Conservation (phyloP, 331 rosid species). For the Dryas integrifolia region DNA sequence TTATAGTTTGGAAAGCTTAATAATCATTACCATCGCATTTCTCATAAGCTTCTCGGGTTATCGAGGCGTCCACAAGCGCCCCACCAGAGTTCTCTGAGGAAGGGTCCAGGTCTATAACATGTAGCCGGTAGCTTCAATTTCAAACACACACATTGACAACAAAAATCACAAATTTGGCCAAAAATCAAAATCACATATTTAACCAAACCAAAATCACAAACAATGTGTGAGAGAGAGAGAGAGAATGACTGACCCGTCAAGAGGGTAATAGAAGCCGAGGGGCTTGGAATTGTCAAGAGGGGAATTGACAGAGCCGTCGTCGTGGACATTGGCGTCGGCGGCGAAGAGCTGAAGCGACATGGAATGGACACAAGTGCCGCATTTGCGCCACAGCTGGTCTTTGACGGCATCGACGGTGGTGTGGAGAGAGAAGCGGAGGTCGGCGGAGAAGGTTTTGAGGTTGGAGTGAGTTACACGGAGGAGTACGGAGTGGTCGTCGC, state of each 20-base stretch:
- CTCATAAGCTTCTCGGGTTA: constrained; percentile 77
- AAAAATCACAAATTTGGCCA: neutral
- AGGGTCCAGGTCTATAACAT: constrained; percentile 79
- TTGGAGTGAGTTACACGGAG: constrained; percentile 68
- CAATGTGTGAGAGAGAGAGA: neutral
- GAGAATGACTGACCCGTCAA: constrained; percentile 49
- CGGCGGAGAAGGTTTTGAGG: constrained; percentile 61
- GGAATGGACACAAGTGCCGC: constrained; percentile 75
- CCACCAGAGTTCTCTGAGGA: constrained; percentile 87
- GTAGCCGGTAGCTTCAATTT: constrained; percentile 59
- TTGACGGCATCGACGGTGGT: constrained; percentile 64
- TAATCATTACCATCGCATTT: constrained; percentile 56
- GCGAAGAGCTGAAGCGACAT: constrained; percentile 77
- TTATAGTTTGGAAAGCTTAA: constrained; percentile 3
- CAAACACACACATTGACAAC: neutral
- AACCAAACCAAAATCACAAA: neutral
- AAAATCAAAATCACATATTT: neutral
- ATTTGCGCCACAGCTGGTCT: constrained; percentile 82
- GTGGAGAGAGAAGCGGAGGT: constrained; percentile 70
- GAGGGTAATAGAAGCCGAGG: no score
- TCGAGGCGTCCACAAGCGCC: constrained; percentile 92
- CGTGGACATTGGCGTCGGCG: constrained; percentile 55
- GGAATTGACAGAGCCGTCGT: constrained; percentile 60
- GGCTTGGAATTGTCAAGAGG: constrained; percentile 33
- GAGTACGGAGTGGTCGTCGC: constrained; percentile 50